Evolutionary conservation across 768 basidiomycete species (phyloP), one percentile per base, ranked within the genome.

Genomic region (Holtermanniella nyarrowii): DNA sequence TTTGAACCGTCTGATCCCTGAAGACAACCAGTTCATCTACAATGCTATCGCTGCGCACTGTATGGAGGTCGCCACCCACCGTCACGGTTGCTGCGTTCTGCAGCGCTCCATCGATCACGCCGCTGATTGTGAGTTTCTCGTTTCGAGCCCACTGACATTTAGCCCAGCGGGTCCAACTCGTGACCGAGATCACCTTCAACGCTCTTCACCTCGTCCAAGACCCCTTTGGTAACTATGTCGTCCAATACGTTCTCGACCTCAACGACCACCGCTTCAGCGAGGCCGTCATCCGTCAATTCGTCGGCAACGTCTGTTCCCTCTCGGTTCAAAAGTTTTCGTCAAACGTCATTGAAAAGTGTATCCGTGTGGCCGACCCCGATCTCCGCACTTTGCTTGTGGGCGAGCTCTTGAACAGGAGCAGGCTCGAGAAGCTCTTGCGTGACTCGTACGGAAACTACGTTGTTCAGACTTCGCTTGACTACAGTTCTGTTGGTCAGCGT

Each of bases 1-100:
- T 74, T 75, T 99, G 63, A 99, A 99, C 78, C 90, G 93, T 74
- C 78, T 99, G 59, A 86, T 87, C 42, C 88, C 95, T 1, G 95
- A 99, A 69, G 95, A 99, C 74, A 99, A 99, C 73, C 93, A 97
- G 85, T 97, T 97, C 76, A 99, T 99, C 65, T 99, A 97, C 75
- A 97, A 97, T 63, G 93, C 95, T 52, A 93, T 99, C 27, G 95
- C 95, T 23, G 87, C 88, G 26, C 96, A 97, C 74, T 95, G 95
- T 65, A 89, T 99, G 48, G 95, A 99, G 74, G 95, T 99, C 57
- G 95, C 95, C 24, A 73, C 72, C 5, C 72, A 73, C 57, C 67
- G 69, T 56, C 95, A 99, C 66, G 95, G 95, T 14, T 97, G 95
- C 73, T 99, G 95, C 71, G 95, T 99, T 49, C 77, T 99, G 42